Base-by-base conservation (phyloP, 1,284 basidiomycete species). In the Somion occarium region DNA sequence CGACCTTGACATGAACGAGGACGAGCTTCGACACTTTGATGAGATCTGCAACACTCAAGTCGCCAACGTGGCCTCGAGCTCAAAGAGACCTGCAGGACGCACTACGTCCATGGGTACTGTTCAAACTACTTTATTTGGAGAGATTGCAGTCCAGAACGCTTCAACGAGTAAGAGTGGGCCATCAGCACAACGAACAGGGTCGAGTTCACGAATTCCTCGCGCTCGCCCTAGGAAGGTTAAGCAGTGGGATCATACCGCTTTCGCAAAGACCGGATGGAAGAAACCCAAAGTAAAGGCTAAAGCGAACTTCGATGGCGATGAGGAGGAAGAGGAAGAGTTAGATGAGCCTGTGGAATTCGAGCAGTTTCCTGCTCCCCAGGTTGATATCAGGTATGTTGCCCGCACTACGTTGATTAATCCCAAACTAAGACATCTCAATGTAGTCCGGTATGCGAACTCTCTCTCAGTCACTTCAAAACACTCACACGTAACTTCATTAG, bases 211-310 rank as follows among this genome's bases (percentile, higher is more conserved):
- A 13, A 74, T 73, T 55, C 64, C 69, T 0, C 78, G 79, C 5
- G 74, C 77, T 46, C 78, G 76, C 48, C 72, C 79, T 1, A 74
- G 72, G 46, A 85, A 83, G 64, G 82, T 77, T 0, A 95, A 93
- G 70, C 72, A 77, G 48, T 96, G 93, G 93, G 91, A 95, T 64
- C 83, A 90, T 22, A 91, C 91, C 0, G 81, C 73, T 12, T 94
- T 89, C 62, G 83, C 91, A 1, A 88, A 89, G 69, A 80, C 83
- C 1, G 92, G 91, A 0, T 70, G 78, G 62, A 80, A 75, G 62
- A 79, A 77, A 56, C 66, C 71, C 22, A 78, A 58, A 61, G 66
- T 61, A 34, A 81, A 79, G 63, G 74, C 69, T 19, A 80, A 82
- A 64, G 70, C 60, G 50, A 67, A 58, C 0, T 65, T 66, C 12